Conservation (phyloP, 2,329 filamentous ascomycete genomes). For the Knufia fluminis region DNA sequence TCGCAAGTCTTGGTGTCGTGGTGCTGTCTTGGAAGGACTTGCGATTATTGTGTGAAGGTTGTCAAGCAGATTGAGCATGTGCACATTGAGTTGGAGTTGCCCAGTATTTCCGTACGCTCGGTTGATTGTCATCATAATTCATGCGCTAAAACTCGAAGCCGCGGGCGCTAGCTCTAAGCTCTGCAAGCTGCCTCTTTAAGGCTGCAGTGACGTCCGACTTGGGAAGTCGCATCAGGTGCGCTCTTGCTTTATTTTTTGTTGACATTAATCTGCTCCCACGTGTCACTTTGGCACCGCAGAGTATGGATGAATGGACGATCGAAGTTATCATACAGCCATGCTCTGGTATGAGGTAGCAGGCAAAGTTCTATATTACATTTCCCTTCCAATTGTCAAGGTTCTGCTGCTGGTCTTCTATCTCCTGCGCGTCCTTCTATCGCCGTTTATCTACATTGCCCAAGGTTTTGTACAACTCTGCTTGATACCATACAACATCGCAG, state of each 20-base stretch:
- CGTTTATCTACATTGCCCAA: slow-evolving; percentile 40
- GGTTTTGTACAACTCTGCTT: slow-evolving; percentile 33
- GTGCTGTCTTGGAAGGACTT: slow-evolving; percentile 21
- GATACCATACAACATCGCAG: slow-evolving; percentile 43
- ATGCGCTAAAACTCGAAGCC: too few relatives aligned
- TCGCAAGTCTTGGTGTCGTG: too few relatives aligned
- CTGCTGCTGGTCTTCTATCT: slow-evolving; percentile 29
- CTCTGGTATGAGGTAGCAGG: slow-evolving; percentile 2
- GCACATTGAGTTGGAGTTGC: slow-evolving; percentile 8
- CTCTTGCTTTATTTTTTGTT: too few relatives aligned
- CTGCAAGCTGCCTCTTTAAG: too few relatives aligned
- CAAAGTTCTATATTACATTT: slow-evolving; percentile 15
- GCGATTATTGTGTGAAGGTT: too few relatives aligned
- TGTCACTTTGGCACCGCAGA: too few relatives aligned
- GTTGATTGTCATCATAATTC: too few relatives aligned
- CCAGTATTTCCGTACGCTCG: too few relatives aligned
- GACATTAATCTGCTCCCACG: too few relatives aligned
- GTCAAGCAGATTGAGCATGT: background rate
- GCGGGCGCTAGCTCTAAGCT: too few relatives aligned
- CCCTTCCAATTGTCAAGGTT: slow-evolving; percentile 32
- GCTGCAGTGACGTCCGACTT: too few relatives aligned
- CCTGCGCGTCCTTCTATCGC: slow-evolving; percentile 35
- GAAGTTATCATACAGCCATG: background rate
- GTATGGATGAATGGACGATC: background rate
- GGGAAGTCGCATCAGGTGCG: too few relatives aligned